Conservation (phyloP, 495 filamentous ascomycete genomes). For the Viridothelium virens region DNA sequence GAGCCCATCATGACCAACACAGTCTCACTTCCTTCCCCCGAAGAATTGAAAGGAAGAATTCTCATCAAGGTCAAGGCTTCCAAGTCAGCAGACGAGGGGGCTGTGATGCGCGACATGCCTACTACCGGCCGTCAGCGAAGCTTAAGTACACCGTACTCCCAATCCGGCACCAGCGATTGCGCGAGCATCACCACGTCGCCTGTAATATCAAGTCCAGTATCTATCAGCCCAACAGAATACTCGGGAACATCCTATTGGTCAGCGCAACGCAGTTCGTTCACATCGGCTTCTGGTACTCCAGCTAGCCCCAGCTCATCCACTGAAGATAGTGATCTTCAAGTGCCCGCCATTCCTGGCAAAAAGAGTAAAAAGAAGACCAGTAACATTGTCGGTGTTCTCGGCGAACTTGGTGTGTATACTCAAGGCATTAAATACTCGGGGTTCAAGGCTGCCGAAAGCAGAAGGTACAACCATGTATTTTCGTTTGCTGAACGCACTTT, state of each 20-base stretch:
- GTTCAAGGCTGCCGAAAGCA: conserved; percentile 67
- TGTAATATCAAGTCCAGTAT: conserved; percentile 43
- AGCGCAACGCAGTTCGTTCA: conserved; percentile 45
- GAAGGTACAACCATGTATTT: conserved; percentile 83
- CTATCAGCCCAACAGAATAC: conserved; percentile 44
- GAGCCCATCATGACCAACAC: conserved; percentile 61
- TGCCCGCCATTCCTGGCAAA: conserved; percentile 33
- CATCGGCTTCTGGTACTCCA: conserved; percentile 32
- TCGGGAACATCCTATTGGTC: conserved; percentile 33
- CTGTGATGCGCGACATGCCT: conserved; percentile 34
- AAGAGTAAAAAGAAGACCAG: conserved; percentile 58
- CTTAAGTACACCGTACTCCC: conserved; percentile 56
- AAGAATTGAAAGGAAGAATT: conserved; percentile 73
- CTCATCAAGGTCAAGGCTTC: conserved; percentile 87
- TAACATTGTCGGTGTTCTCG: conserved; percentile 78
- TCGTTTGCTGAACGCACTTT: conserved; percentile 86
- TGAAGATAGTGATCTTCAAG: conserved; percentile 55
- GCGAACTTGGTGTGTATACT: conserved; percentile 81
- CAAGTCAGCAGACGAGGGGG: conserved; percentile 32
- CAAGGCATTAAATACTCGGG: conserved; percentile 75
- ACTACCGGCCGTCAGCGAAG: conserved; percentile 64
- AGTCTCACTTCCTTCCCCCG: conserved; percentile 67
- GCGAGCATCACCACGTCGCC: conserved; percentile 45
- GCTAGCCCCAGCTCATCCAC: conserved; percentile 53
- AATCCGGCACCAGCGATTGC: conserved; percentile 43